Conservation (phyloP, 345 rosid genomes). For the Gossypium thurberi region DNA sequence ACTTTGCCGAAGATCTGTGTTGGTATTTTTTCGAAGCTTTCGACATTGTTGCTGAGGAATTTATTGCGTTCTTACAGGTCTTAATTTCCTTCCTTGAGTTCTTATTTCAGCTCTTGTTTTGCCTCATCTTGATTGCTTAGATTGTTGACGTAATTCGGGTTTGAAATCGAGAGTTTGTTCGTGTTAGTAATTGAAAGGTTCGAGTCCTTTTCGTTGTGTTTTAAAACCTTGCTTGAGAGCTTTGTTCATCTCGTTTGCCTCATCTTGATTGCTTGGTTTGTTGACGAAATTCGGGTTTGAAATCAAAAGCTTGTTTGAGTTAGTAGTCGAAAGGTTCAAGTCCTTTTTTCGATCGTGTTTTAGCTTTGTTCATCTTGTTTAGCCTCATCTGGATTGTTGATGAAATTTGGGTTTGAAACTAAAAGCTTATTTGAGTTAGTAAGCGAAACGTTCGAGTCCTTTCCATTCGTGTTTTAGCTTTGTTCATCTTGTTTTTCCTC, state of each 20-base stretch:
- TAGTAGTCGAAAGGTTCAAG: no score
- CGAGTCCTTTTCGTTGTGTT: not conserved
- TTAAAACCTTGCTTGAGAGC: not conserved
- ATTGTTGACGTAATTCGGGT: not conserved
- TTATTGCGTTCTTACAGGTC: conserved; percentile 18
- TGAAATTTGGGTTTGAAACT: no score
- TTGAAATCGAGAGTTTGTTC: not conserved
- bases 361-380: no score
- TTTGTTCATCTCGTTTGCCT: not conserved
- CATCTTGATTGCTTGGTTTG: conserved; percentile 20
- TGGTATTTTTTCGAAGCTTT: conserved; percentile 26
- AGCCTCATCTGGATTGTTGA: no score
- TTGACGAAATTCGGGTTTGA: not conserved
- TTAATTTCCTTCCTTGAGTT: conserved; percentile 21
- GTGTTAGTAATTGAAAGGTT: not conserved
- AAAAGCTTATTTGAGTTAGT: no score
- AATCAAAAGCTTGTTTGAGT: no score
- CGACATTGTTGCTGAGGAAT: conserved; percentile 23
- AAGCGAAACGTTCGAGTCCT: no score
- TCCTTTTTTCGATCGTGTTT: no score
- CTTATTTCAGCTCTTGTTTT: conserved; percentile 13
- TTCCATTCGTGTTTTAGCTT: no score
- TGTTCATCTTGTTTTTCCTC: conserved; percentile 12
- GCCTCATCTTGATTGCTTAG: conserved; percentile 21
- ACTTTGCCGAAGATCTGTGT: conserved; percentile 24